These are phyloP conservation scores for Plasmodium gonderi DNA, from an alignment of 169 alveolate species.

Conservation along the genomic window DNA sequence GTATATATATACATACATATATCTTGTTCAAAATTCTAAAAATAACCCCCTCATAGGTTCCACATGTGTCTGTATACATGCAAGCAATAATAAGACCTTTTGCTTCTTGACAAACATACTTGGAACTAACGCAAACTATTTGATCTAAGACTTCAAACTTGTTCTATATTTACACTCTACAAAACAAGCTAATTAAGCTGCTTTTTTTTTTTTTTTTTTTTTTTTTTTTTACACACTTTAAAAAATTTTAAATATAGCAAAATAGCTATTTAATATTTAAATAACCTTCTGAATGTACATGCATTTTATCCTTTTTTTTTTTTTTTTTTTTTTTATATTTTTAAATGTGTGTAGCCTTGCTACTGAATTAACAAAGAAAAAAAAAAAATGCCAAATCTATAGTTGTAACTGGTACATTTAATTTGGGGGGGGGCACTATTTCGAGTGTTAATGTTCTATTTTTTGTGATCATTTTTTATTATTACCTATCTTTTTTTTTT, in stretches of 20 bases:
- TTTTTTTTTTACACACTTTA: constrained; percentile 21
- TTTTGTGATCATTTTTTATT: not conserved
- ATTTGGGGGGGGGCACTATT: not conserved
- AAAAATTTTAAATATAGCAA: not conserved
- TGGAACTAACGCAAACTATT: not conserved
- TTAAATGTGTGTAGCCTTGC: constrained; percentile 12
- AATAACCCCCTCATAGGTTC: not conserved
- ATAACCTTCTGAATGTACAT: constrained; percentile 55
- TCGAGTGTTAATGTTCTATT: not conserved
- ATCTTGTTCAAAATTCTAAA: not conserved
- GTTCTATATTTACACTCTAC: constrained; percentile 28
- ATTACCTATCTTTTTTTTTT: not conserved
- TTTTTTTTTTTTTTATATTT: constrained; percentile 27
- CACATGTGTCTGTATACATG: not conserved
- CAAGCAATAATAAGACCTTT: not conserved
- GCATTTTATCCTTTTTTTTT: not conserved
- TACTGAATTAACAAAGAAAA: not conserved
- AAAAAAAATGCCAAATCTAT: not conserved
- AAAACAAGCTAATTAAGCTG: not conserved
- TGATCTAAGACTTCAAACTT: not conserved
- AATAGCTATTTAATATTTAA: not conserved
- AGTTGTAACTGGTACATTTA: not conserved
- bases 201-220: not conserved
- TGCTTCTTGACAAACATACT: not conserved
- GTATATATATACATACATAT: not conserved